Percentiles rank a stretch among this genome's conserved stretches.
phyloP scores from a whole-genome alignment of 169 alveolate genomes.

The Eimeria acervulina region DNA sequence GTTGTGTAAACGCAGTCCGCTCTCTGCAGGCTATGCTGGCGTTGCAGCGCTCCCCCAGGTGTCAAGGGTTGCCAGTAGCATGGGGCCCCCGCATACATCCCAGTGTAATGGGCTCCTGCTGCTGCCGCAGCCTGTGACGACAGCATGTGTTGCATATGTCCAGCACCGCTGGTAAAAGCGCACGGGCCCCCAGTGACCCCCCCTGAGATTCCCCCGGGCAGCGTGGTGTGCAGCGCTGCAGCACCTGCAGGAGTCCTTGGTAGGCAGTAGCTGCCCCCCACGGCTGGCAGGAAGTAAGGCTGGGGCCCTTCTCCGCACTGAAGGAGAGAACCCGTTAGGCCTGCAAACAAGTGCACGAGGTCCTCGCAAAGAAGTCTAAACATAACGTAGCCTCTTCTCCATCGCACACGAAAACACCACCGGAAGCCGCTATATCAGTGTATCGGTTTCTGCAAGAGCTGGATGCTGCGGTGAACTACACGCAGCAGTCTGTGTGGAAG shows the following conservation, averaged over 20 bases:
- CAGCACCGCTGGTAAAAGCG: slow-evolving; percentile 41
- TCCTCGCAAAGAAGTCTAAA: neutral
- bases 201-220: slow-evolving; percentile 29
- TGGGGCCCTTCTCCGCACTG: slow-evolving; percentile 67
- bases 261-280: slow-evolving; percentile 49
- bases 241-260: slow-evolving; percentile 53
- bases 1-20: slow-evolving; percentile 24
- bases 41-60: slow-evolving; percentile 50
- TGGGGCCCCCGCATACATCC: neutral
- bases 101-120: slow-evolving; percentile 17
- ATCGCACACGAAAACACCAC: neutral
- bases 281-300: neutral
- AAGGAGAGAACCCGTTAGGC: neutral
- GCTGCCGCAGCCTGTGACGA: slow-evolving; percentile 11
- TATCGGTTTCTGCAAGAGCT: neutral
- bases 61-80: slow-evolving; percentile 66
- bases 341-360: neutral
- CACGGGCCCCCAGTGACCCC: slow-evolving; percentile 22
- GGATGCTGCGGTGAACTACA: neutral
- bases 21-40: slow-evolving; percentile 22
- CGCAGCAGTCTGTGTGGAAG: neutral
- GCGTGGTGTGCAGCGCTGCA: slow-evolving; percentile 40
- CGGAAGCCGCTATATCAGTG: neutral
- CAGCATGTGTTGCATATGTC: slow-evolving; percentile 21
- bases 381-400: neutral